phyloP scores from a whole-genome alignment of 305 asterid genomes.

The Euphrasia arctica region DNA sequence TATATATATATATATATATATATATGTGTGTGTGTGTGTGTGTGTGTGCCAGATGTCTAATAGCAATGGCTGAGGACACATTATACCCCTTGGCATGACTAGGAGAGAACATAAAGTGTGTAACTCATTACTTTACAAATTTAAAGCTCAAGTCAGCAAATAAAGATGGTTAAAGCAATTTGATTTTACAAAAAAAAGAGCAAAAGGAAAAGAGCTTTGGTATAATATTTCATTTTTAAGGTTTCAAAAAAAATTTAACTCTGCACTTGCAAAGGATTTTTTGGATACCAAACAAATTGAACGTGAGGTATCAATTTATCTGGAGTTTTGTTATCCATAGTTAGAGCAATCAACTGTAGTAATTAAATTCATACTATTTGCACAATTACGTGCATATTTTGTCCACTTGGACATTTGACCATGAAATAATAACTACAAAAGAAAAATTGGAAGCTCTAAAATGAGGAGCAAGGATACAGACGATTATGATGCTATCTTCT shows the following conservation, averaged over 20 bases:
- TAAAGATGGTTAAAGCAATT: constrained; percentile 13
- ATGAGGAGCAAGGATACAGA: neutral
- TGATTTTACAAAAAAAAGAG: neutral
- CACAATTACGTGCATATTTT: neutral
- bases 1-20: neutral
- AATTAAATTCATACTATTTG: neutral
- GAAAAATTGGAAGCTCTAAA: constrained; percentile 3
- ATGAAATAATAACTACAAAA: neutral
- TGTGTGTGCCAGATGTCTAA: constrained; percentile 4
- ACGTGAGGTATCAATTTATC: neutral
- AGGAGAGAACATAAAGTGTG: neutral
- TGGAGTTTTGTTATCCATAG: neutral
- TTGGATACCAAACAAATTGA: neutral
- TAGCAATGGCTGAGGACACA: neutral
- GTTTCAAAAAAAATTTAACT: neutral
- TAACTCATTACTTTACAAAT: constrained; percentile 2
- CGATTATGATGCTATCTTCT: neutral
- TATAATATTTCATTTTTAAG: neutral
- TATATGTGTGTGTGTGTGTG: too few species aligned
- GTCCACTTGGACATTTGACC: neutral
- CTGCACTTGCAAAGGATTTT: constrained; percentile 3
- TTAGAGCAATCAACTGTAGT: neutral
- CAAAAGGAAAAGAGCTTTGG: neutral
- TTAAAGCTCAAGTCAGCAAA: constrained; percentile 4
- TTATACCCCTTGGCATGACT: neutral